Conservation (phyloP, 768 basidiomycete genomes). For the Lactarius akahatsu region DNA sequence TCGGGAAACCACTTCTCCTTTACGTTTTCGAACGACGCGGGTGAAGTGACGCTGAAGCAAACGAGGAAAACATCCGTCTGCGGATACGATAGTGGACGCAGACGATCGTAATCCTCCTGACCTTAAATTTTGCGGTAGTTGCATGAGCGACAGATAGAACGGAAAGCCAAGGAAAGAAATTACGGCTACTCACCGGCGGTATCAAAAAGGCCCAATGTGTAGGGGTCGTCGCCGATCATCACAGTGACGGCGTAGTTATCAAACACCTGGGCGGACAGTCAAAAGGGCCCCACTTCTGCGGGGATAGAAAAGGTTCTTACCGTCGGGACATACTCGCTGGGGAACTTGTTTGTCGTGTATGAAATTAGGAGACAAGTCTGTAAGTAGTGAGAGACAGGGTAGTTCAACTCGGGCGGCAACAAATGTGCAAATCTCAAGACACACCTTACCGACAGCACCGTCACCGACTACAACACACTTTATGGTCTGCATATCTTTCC, state of each 20-base stretch:
- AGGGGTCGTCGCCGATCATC: constrained; percentile 99
- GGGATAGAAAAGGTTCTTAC: constrained; percentile 49
- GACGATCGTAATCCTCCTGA: constrained; percentile 99
- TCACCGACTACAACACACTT: constrained; percentile 98
- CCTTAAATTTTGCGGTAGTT: constrained; percentile 51
- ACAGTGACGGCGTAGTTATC: constrained; percentile 99
- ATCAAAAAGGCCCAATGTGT: constrained; percentile 97
- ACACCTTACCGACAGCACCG: constrained; percentile 96
- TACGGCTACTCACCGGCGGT: constrained; percentile 79
- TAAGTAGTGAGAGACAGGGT: neutral
- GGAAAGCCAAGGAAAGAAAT: neutral
- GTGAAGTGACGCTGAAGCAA: constrained; percentile 98
- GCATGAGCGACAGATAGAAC: constrained; percentile 18
- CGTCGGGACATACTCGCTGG: constrained; percentile 98
- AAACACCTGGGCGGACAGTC: constrained; percentile 61
- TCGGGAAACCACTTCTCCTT: constrained; percentile 99
- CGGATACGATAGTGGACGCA: constrained; percentile 98
- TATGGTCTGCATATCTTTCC: constrained; percentile 80
- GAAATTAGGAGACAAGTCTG: constrained; percentile 97
- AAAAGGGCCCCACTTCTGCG: constrained; percentile 27
- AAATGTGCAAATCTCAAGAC: constrained; percentile 34
- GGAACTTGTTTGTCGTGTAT: constrained; percentile 97
- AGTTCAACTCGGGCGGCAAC: neutral
- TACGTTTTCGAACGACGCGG: constrained; percentile 99
- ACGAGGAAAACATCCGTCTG: constrained; percentile 99